These are phyloP conservation scores for Gardenia jasminoides DNA, from an alignment of 257 asterid genomes.

Conservation along the genomic window DNA sequence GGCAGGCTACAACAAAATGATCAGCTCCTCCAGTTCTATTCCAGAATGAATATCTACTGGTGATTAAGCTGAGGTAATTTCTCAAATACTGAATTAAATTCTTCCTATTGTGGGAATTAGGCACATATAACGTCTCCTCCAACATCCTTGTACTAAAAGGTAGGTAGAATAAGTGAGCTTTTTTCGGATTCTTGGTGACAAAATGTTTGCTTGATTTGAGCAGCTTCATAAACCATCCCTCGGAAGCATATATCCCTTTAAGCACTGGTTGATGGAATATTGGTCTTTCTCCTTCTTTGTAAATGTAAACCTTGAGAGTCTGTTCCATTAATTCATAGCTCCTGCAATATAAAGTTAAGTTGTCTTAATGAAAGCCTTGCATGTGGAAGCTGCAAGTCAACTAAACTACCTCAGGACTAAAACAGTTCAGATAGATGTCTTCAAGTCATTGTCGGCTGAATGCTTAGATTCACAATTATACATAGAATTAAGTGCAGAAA, in stretches of 20 bases:
- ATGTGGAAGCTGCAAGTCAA: no score
- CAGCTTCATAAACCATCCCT: slow-evolving; percentile 67
- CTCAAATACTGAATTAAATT: slow-evolving; percentile 33
- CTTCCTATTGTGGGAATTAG: slow-evolving; percentile 42
- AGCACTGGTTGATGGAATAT: slow-evolving; percentile 45
- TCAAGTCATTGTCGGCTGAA: not conserved
- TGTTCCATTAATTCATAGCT: slow-evolving; percentile 45
- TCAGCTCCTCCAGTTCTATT: slow-evolving; percentile 58
- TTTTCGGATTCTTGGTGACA: slow-evolving; percentile 33
- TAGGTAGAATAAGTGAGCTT: slow-evolving; percentile 59
- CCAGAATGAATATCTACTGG: slow-evolving; percentile 48
- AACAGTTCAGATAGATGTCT: not conserved
- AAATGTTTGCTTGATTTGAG: slow-evolving; percentile 39
- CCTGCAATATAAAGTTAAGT: slow-evolving; percentile 23
- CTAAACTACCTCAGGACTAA: not conserved
- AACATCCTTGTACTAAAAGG: slow-evolving; percentile 55
- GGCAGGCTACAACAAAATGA: slow-evolving; percentile 66
- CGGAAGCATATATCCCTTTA: slow-evolving; percentile 57
- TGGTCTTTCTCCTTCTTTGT: slow-evolving; percentile 40
- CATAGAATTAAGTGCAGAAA: not conserved
- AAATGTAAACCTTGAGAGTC: slow-evolving; percentile 36
- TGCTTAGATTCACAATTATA: not conserved
- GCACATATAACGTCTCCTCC: slow-evolving; percentile 47
- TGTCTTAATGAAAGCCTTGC: not conserved
- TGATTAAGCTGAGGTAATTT: slow-evolving; percentile 34